Conservation (phyloP, 345 rosid species). For the Lepidium aucheri region DNA sequence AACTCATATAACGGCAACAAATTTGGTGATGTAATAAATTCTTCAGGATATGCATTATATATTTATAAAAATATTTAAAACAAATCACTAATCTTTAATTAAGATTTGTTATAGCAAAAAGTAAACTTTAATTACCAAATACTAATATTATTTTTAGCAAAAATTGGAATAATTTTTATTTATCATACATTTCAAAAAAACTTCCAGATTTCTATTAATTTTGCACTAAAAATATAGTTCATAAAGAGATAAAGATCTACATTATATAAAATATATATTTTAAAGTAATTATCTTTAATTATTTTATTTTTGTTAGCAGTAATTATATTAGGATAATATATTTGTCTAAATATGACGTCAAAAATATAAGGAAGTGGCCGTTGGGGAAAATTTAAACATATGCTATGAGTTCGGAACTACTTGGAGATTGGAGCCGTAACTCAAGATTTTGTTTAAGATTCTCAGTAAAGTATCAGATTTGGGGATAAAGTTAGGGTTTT, state of each 20-base stretch:
- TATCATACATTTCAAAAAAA: neutral
- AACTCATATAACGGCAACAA: neutral
- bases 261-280: neutral
- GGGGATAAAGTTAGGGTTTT: constrained; percentile 16
- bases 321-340: neutral
- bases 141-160: neutral
- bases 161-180: neutral
- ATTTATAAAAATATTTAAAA: neutral
- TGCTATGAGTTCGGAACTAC: constrained; percentile 11
- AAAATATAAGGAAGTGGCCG: constrained; percentile 19
- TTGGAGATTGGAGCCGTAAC: constrained; percentile 4
- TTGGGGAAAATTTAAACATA: constrained; percentile 18
- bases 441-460: neutral
- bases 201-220: neutral
- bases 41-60: neutral
- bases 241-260: neutral
- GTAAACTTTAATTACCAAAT: no score
- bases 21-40: neutral
- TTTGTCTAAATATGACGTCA: neutral
- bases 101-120: neutral
- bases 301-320: neutral
- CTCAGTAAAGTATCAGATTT: neutral
- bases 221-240: neutral
- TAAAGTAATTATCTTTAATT: neutral
- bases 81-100: neutral